Evolutionary conservation across 805 yeast species (phyloP), one percentile per base, ranked within the genome.

Genomic region (Candida mattraensis): DNA sequence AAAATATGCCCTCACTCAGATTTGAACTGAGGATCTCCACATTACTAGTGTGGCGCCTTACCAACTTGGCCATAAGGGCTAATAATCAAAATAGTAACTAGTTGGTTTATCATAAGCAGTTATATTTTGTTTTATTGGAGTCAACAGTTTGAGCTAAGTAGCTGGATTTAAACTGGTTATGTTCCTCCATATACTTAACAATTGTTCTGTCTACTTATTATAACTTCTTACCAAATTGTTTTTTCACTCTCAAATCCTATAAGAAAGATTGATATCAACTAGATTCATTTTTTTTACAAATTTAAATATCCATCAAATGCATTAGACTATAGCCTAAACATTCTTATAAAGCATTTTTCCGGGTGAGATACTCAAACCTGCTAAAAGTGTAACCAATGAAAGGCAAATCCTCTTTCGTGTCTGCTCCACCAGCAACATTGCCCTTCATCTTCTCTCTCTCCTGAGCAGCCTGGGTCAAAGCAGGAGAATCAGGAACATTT

Each of bases 371-470:
- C 61, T 89, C 98, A 58, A 93, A 93, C 54, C 98, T 74, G 26
- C 95, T 86, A 60, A 86, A 93, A 0, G 99, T 93, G 67, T 93
- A 93, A 3, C 99, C 99, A 56, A 93, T 93, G 58, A 93, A 93
- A 27, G 99, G 99, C 58, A 93, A 67, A 50, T 93, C 97, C 60
- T 87, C 96, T 57, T 86, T 80, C 37, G 75, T 69, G 50, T 72
- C 79, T 39, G 64, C 64, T 15, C 60, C 60, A 24, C 61, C 64
- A 18, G 50, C 58, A 24, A 70, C 68, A 51, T 68, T 69, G 28
- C 62, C 61, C 52, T 63, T 63, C 58, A 72, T 64, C 38, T 65
- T 70, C 40, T 78, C 84, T 47, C 80, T 70, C 56, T 75, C 83
- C 51, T 74, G 74, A 50, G 81, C 82, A 19, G 88, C 87, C 56